phyloP scores from a whole-genome alignment of 2,329 filamentous ascomycete genomes.

The Aspergillus sp. region DNA sequence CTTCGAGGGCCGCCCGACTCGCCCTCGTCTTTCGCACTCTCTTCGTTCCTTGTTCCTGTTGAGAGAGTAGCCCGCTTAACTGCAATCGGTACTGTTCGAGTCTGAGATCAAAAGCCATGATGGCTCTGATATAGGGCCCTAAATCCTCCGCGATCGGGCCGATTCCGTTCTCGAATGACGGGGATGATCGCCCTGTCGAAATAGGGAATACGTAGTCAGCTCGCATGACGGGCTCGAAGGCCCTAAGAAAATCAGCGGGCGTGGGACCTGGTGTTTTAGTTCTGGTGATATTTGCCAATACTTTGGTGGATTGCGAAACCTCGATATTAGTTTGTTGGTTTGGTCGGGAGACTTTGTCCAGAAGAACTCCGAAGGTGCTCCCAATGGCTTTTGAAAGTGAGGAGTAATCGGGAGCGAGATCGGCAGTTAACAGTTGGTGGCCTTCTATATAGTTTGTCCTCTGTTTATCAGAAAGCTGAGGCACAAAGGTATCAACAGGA shows the following conservation, averaged over 20 bases:
- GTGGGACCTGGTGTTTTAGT: slow-evolving; percentile 25
- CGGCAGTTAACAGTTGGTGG: slow-evolving; percentile 54
- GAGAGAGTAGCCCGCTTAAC: slow-evolving; percentile 62
- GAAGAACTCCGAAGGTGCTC: slow-evolving; percentile 30
- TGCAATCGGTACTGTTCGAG: slow-evolving; percentile 67
- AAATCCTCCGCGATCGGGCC: slow-evolving; percentile 70
- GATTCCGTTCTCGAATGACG: slow-evolving; percentile 73
- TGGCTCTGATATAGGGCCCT: slow-evolving; percentile 85
- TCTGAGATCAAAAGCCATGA: slow-evolving; percentile 72
- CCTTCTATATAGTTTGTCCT: slow-evolving; percentile 56
- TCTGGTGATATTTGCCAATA: slow-evolving; percentile 26
- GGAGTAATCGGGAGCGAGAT: slow-evolving; percentile 47
- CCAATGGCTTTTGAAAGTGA: slow-evolving; percentile 36
- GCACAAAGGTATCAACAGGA: slow-evolving; percentile 62
- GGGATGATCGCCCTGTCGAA: slow-evolving; percentile 48
- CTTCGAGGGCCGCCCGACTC: slow-evolving; percentile 74
- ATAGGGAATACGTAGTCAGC: slow-evolving; percentile 33
- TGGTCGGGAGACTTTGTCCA: slow-evolving; percentile 26
- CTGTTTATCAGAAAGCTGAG: slow-evolving; percentile 56
- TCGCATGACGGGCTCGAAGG: slow-evolving; percentile 54
- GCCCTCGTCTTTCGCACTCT: slow-evolving; percentile 70
- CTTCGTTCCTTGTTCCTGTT: slow-evolving; percentile 55
- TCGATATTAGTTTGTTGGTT: slow-evolving; percentile 20
- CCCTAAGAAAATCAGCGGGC: slow-evolving; percentile 43
- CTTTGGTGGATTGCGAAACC: slow-evolving; percentile 26